These are phyloP conservation scores for Macrocystidia cucumis DNA, from an alignment of 1,284 basidiomycete species.

Conservation along the genomic window DNA sequence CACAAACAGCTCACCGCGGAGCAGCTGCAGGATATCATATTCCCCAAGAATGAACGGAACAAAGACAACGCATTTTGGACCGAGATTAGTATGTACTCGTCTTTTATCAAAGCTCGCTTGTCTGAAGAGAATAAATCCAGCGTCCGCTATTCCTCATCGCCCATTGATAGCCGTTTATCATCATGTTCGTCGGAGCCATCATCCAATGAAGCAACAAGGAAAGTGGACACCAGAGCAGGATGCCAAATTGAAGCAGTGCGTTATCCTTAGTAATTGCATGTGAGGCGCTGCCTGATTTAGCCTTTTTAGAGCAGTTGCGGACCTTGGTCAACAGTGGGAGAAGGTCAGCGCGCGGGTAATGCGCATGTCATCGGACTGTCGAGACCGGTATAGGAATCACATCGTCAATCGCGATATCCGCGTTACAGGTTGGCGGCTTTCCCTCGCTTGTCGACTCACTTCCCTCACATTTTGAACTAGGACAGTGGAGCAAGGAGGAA, in stretches of 20 bases:
- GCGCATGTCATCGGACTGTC: constrained; percentile 70
- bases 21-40: constrained; percentile 56
- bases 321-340: constrained; percentile 75
- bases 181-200: constrained; percentile 59
- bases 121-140: constrained; percentile 24
- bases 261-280: constrained; percentile 7
- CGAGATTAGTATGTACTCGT: constrained; percentile 55
- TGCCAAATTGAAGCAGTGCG: constrained; percentile 51
- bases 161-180: constrained; percentile 80
- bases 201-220: constrained; percentile 62
- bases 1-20: constrained; percentile 38
- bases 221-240: constrained; percentile 70
- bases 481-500: constrained; percentile 67
- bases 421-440: constrained; percentile 31
- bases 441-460: constrained; percentile 22
- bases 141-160: constrained; percentile 59
- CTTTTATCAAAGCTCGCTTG: neutral
- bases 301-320: constrained; percentile 47
- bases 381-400: constrained; percentile 79
- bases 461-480: constrained; percentile 21
- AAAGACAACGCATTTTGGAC: constrained; percentile 67
- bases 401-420: constrained; percentile 53
- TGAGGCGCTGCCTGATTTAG: constrained; percentile 2
- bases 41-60: constrained; percentile 50
- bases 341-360: constrained; percentile 61